phyloP scores from a whole-genome alignment of 2,329 filamentous ascomycete species.

The Ceratocystis huliohia region DNA sequence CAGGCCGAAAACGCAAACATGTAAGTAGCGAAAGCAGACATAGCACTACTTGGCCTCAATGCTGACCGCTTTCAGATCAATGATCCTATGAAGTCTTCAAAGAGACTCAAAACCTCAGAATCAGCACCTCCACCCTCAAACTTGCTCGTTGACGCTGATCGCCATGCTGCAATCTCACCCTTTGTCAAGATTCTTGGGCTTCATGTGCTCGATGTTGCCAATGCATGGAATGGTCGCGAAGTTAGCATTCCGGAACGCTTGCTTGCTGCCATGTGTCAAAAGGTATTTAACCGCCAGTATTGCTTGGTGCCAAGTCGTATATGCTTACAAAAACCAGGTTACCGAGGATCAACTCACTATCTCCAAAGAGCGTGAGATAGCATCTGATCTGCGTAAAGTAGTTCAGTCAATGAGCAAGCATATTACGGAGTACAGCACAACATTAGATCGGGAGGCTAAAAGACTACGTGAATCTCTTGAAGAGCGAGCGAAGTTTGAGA shows the following conservation, averaged over 20 bases:
- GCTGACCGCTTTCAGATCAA: background rate
- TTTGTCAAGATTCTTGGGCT: slow-evolving; percentile 20
- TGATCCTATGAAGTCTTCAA: slow-evolving; percentile 12
- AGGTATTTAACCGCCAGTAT: slow-evolving; percentile 13
- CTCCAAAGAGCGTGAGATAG: slow-evolving; percentile 26
- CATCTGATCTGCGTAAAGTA: slow-evolving; percentile 29
- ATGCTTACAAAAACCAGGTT: slow-evolving; percentile 19
- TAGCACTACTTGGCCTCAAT: background rate
- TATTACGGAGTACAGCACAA: slow-evolving; percentile 35
- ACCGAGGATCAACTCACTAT: slow-evolving; percentile 34
- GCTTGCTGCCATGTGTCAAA: slow-evolving; percentile 19
- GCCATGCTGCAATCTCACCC: slow-evolving; percentile 15
- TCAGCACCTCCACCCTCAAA: background rate
- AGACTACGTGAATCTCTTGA: slow-evolving; percentile 38
- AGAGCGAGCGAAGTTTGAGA: slow-evolving; percentile 39
- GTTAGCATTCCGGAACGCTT: slow-evolving; percentile 14
- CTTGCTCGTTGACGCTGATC: slow-evolving; percentile 19
- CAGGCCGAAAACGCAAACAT: slow-evolving; percentile 35
- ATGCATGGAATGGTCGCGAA: slow-evolving; percentile 14
- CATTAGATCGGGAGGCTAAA: slow-evolving; percentile 34
- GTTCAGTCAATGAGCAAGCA: slow-evolving; percentile 35
- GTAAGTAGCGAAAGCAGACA: slow-evolving; percentile 28
- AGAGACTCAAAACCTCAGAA: slow-evolving; percentile 16
- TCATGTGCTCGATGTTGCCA: slow-evolving; percentile 15
- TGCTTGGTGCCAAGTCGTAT: background rate